Percentiles rank a stretch among this genome's conserved stretches.
These are phyloP conservation scores for Ophiocytium majus DNA, from an alignment of 352 stramenopile genomes.

Conservation along the genomic window DNA sequence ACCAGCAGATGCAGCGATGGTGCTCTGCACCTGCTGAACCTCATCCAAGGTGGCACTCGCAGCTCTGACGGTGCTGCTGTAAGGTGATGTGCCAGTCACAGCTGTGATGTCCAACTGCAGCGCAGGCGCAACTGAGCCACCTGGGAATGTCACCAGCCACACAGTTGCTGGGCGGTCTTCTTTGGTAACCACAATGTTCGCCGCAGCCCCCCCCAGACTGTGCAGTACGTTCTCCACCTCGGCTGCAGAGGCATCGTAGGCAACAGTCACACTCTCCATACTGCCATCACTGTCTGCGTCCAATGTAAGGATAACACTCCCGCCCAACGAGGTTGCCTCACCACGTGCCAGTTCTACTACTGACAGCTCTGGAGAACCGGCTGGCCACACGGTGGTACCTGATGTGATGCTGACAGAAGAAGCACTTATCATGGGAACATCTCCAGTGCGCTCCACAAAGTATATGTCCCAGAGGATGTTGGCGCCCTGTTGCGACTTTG, in stretches of 20 bases:
- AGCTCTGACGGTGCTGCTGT: background rate
- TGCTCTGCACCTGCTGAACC: background rate
- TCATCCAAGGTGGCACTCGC: background rate
- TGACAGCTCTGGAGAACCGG: background rate
- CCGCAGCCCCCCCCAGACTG: background rate
- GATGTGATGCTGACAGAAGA: background rate
- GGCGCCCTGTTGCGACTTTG: background rate
- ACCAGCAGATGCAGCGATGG: background rate
- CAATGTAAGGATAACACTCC: background rate
- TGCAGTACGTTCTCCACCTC: background rate
- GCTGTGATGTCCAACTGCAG: background rate
- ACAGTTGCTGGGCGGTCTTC: background rate
- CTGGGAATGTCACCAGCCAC: background rate
- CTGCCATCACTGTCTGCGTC: background rate
- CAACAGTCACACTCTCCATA: background rate
- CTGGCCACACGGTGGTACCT: background rate
- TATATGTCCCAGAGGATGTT: background rate
- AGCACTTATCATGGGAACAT: constrained; percentile 13
- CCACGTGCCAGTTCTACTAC: background rate
- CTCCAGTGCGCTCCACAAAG: background rate
- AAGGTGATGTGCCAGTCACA: background rate
- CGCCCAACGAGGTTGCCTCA: background rate
- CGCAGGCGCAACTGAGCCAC: background rate
- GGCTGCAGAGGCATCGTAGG: background rate
- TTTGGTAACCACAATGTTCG: constrained; percentile 1